Base-by-base conservation (phyloP, 73 alveolate species). In the Paramecium primaurelia region DNA sequence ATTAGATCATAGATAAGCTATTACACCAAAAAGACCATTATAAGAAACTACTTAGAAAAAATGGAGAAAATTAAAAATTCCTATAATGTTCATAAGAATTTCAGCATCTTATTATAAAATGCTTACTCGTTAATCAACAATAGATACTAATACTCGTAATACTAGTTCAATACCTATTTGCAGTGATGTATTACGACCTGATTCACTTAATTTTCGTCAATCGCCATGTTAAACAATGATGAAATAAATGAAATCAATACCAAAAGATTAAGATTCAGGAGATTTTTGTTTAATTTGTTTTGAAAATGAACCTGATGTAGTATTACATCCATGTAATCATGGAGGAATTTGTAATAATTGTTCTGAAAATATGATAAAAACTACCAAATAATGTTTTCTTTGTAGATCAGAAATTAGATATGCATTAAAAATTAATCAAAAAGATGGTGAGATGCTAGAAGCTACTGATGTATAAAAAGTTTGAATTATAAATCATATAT, bases 271-370 rank as follows among this genome's bases (percentile, higher is more conserved):
- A 47, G 44, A 80, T 32, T 80, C 91, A 25, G 36, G 18, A 18
- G 91, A 80, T 5, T 32, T 28, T 42, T 80, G 91, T 44, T 80
- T 80, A 16, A 49, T 80, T 22, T 80, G 91, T 45, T 80, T 80
- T 80, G 91, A 80, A 7, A 80, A 80, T 80, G 91, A 80, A 44
- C 73, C 71, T 38, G 49, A 80, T 45, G 91, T 80, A 18, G 58
- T 80, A 11, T 80, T 80, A 25, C 47, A 32, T 25, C 91, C 91
- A 10, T 80, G 91, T 26, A 25, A 80, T 42, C 91, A 80, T 47
- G 91, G 91, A 3, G 91, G 91, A 12, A 80, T 80, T 32, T 80
- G 91, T 47, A 32, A 80, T 16, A 32, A 80, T 32, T 80, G 91
- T 25, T 22, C 91, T 20, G 77, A 80, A 32, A 32, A 25, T 12